phyloP scores from a whole-genome alignment of 495 filamentous ascomycete species.

The Thermothielavioides terrestris region DNA sequence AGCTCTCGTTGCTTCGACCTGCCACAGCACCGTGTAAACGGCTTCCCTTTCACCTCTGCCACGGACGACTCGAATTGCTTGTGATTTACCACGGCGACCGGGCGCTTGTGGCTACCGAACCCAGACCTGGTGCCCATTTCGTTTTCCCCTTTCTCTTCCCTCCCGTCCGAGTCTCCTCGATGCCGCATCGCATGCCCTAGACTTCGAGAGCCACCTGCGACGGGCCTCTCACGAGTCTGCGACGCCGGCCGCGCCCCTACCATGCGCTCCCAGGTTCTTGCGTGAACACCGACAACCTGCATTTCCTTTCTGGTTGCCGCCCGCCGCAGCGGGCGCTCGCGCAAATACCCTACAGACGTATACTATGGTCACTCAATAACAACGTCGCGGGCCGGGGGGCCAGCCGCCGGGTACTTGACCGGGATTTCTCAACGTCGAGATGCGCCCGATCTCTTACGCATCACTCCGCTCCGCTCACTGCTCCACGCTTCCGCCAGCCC shows the following conservation, averaged over 20 bases:
- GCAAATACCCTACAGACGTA: constrained; percentile 40
- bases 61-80: neutral
- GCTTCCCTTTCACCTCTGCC: neutral
- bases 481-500: too few species aligned
- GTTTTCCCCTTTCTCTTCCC: too few species aligned
- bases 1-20: neutral
- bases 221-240: constrained; percentile 7
- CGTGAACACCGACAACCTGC: constrained; percentile 36
- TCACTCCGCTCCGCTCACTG: too few species aligned
- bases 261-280: constrained; percentile 24
- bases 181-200: constrained; percentile 14
- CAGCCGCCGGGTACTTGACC: constrained; percentile 21
- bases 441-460: neutral
- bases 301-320: constrained; percentile 28
- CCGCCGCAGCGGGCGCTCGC: constrained; percentile 45
- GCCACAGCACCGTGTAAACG: neutral
- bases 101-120: neutral
- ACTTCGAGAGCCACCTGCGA: constrained; percentile 12
- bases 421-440: neutral
- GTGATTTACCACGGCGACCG: neutral
- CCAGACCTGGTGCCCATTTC: neutral
- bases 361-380: constrained; percentile 43
- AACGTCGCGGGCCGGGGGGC: constrained; percentile 43
- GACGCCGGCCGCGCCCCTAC: constrained; percentile 13
- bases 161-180: neutral